Base-by-base conservation (phyloP, 1,139 yeast genomes). In the Blastobotrys illinoisensis region DNA sequence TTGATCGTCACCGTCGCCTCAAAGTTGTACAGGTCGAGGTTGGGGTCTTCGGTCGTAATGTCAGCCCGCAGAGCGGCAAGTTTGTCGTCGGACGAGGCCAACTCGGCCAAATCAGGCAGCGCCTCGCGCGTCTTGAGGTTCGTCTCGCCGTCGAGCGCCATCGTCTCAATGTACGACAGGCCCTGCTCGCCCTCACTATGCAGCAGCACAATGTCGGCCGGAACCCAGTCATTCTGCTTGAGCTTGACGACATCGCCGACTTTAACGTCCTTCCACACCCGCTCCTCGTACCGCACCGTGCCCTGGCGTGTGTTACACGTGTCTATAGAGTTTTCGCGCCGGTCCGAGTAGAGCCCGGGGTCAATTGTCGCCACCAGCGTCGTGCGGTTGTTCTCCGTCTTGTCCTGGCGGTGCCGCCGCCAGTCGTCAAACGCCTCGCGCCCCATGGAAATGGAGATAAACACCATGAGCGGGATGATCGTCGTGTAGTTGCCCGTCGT, bases 111-210 rank as follows among this genome's bases (percentile, higher is more conserved):
- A 56, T 85, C 88, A 0, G 79, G 74, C 58, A 86, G 86, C 0
- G 97, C 88, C 21, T 74, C 73, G 62, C 82, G 83, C 5, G 88
- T 78, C 69, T 93, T 93, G 58, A 93, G 75, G 65, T 90, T 91
- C 0, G 98, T 93, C 70, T 93, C 99, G 51, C 99, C 99, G 70
- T 93, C 99, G 49, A 93, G 75, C 0, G 97, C 99, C 93, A 93
- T 91, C 0, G 99, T 93, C 70, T 93, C 99, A 21, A 91, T 83
- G 62, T 82, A 88, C 0, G 95, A 86, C 61, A 85, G 88, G 55
- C 85, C 87, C 56, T 82, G 80, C 43, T 80, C 81, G 11, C 82
- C 83, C 50, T 81, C 80, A 1, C 93, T 80, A 1, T 88, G 79
- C 47, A 95, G 68, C 9, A 93, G 64, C 14, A 89, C 79, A 45